Evolutionary conservation across 2,329 filamentous ascomycete species (phyloP).

Genomic region (Emergomyces orientalis): DNA sequence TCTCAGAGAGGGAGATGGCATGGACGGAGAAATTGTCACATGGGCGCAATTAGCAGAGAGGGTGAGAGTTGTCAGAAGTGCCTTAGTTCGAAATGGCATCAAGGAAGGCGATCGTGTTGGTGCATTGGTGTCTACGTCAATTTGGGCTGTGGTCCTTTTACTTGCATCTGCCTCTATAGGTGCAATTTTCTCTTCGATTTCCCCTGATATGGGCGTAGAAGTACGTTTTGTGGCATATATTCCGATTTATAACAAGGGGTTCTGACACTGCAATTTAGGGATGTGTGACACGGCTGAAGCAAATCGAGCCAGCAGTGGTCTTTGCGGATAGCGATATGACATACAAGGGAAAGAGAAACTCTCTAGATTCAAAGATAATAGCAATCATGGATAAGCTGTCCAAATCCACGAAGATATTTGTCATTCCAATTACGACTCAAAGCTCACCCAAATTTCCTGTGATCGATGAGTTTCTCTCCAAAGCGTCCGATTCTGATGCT

Average conservation of each 20-base stretch:
- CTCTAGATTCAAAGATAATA: conserved; percentile 25
- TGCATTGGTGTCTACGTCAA: conserved; percentile 36
- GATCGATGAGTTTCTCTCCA: conserved; percentile 26
- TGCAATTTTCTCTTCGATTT: conserved; percentile 38
- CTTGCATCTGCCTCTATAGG: conserved; percentile 36
- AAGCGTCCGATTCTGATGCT: conserved; percentile 22
- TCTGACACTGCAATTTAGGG: conserved; percentile 14
- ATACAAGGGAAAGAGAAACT: conserved; percentile 32
- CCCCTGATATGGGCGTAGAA: conserved; percentile 35
- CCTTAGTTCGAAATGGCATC: conserved; percentile 30
- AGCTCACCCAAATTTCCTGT: conserved; percentile 16
- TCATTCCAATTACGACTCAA: conserved; percentile 16
- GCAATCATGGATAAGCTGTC: conserved; percentile 25
- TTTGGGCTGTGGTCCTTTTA: conserved; percentile 36
- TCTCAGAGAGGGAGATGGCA: conserved; percentile 30
- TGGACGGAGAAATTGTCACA: conserved; percentile 31
- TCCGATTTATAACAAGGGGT: not conserved
- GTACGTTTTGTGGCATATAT: conserved; percentile 12
- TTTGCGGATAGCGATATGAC: conserved; percentile 35
- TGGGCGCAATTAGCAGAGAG: conserved; percentile 34
- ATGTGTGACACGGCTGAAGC: conserved; percentile 30
- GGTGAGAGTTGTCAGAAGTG: conserved; percentile 31
- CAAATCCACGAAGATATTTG: conserved; percentile 17
- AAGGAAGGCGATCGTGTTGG: conserved; percentile 32
- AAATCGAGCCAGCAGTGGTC: conserved; percentile 33